These are phyloP conservation scores for Anthracocystis setariae DNA, from an alignment of 1,284 basidiomycete species.

Conservation along the genomic window DNA sequence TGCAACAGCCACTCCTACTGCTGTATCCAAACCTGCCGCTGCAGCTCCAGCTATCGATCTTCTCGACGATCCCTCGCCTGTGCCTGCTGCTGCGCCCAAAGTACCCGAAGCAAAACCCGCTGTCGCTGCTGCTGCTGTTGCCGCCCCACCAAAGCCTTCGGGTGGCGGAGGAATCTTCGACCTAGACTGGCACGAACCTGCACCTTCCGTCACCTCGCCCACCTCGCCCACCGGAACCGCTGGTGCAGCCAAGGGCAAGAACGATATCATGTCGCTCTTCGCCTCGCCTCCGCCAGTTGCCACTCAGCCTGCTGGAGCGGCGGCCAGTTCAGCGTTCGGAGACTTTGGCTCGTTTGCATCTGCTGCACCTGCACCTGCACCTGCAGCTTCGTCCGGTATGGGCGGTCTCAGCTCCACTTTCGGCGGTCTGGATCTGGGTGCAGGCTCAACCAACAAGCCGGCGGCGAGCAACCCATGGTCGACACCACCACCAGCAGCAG, in stretches of 20 bases:
- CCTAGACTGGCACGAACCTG: slow-evolving; percentile 76
- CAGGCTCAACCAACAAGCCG: not conserved
- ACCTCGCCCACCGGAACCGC: slow-evolving; percentile 68
- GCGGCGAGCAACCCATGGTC: slow-evolving; percentile 23
- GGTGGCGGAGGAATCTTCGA: slow-evolving; percentile 78
- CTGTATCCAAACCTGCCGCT: not conserved
- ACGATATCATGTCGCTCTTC: slow-evolving; percentile 87
- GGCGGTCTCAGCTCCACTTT: slow-evolving; percentile 15
- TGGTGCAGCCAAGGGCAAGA: slow-evolving; percentile 71
- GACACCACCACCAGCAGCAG: not conserved
- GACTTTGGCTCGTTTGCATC: slow-evolving; percentile 29
- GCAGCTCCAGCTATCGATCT: slow-evolving; percentile 26
- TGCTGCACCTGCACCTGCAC: not conserved
- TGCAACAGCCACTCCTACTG: slow-evolving; percentile 11
- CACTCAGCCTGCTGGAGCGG: not conserved
- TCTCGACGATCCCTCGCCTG: slow-evolving; percentile 30
- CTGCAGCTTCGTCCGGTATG: not conserved
- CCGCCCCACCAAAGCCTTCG: slow-evolving; percentile 61
- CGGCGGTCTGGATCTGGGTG: slow-evolving; percentile 27
- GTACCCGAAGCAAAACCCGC: slow-evolving; percentile 16
- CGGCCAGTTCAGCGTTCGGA: slow-evolving; percentile 13
- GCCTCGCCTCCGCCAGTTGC: slow-evolving; percentile 13
- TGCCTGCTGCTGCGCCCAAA: slow-evolving; percentile 12
- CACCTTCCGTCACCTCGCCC: slow-evolving; percentile 39
- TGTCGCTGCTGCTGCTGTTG: slow-evolving; percentile 15